These are phyloP conservation scores for Pseudomicrostroma phylloplanum DNA, from an alignment of 1,284 basidiomycete genomes.

Conservation along the genomic window DNA sequence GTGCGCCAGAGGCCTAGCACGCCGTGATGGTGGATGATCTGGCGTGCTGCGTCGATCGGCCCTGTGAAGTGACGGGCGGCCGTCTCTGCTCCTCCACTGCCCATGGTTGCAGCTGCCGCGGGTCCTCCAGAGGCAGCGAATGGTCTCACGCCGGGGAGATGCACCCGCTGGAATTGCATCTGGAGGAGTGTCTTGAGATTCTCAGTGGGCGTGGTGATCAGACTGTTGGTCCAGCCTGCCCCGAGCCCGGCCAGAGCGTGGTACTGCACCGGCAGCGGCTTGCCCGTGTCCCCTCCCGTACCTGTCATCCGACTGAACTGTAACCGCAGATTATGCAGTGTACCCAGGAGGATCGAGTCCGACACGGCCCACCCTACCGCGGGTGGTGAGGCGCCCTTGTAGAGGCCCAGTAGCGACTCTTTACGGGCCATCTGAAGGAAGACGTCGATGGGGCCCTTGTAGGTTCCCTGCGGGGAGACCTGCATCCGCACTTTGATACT, in stretches of 20 bases:
- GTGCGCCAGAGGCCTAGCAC: slow-evolving; percentile 48
- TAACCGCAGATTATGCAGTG: slow-evolving; percentile 53
- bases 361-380: slow-evolving; percentile 70
- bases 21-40: slow-evolving; percentile 45
- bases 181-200: slow-evolving; percentile 64
- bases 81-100: slow-evolving; percentile 3
- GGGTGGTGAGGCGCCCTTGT: slow-evolving; percentile 60
- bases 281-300: slow-evolving; percentile 19
- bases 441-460: slow-evolving; percentile 64
- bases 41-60: slow-evolving; percentile 48
- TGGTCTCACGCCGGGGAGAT: slow-evolving; percentile 15
- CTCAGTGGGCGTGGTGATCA: slow-evolving; percentile 63
- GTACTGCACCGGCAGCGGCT: slow-evolving; percentile 24
- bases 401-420: slow-evolving; percentile 54
- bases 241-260: slow-evolving; percentile 57
- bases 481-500: slow-evolving; percentile 71
- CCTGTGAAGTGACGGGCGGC: slow-evolving; percentile 27
- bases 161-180: slow-evolving; percentile 62
- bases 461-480: slow-evolving; percentile 66
- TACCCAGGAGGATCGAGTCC: slow-evolving; percentile 69
- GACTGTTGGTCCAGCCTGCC: slow-evolving; percentile 67
- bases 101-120: not conserved
- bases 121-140: slow-evolving; percentile 15
- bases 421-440: slow-evolving; percentile 61
- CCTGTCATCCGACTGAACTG: slow-evolving; percentile 10